phyloP scores from a whole-genome alignment of 257 asterid species.

The Penstemon eatonii region DNA sequence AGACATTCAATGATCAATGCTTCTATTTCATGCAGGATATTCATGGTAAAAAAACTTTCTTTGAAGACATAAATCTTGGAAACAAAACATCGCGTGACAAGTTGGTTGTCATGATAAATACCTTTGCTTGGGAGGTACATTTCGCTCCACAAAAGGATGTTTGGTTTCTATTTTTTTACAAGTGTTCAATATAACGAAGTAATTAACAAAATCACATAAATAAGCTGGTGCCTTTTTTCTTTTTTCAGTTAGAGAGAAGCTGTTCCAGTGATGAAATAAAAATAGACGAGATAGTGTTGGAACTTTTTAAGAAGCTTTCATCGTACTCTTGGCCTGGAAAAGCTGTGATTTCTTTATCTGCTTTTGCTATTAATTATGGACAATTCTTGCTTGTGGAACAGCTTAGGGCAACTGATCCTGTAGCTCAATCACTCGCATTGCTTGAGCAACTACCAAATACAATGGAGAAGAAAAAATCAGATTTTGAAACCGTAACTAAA shows the following conservation, averaged over 20 bases:
- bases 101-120: neutral
- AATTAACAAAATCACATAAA: neutral
- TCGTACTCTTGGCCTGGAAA: slow-evolving; percentile 26
- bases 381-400: slow-evolving; percentile 24
- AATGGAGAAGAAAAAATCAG: neutral
- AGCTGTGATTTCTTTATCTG: slow-evolving; percentile 25
- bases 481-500: neutral
- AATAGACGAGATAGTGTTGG: slow-evolving; percentile 6
- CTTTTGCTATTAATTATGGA: slow-evolving; percentile 33
- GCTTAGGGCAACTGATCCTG: neutral
- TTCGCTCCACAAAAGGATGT: neutral
- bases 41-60: neutral
- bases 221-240: neutral
- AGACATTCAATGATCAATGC: neutral
- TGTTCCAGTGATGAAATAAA: slow-evolving; percentile 10
- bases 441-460: slow-evolving; percentile 21
- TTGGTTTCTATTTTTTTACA: too few relatives aligned
- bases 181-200: too few relatives aligned
- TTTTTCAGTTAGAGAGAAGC: slow-evolving; percentile 23
- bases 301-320: slow-evolving; percentile 15
- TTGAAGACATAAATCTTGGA: neutral
- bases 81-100: neutral
- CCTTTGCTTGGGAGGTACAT: slow-evolving; percentile 8
- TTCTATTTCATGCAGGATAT: neutral
- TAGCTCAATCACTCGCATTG: slow-evolving; percentile 20